phyloP scores from a whole-genome alignment of 169 alveolate genomes.

The Cryptosporidium felis region DNA sequence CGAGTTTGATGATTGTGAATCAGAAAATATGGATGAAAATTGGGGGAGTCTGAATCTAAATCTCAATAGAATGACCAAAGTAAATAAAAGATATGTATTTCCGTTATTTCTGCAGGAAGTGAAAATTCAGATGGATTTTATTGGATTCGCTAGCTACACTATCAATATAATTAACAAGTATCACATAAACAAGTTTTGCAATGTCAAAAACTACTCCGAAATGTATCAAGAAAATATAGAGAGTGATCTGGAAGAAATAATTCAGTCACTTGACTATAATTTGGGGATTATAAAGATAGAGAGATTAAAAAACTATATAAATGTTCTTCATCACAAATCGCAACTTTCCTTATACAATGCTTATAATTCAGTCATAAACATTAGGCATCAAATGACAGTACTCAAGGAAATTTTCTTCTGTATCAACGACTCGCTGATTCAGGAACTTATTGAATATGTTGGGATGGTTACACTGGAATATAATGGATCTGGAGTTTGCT shows the following conservation, averaged over 20 bases:
- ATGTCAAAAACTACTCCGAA: no score
- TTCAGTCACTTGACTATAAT: not conserved
- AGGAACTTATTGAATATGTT: conserved; percentile 39
- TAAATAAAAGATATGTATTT: not conserved
- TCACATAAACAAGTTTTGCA: no score
- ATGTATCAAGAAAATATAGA: not conserved
- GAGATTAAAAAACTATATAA: not conserved
- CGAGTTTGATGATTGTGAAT: not conserved
- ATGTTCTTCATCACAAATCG: not conserved
- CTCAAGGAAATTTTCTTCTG: conserved; percentile 39
- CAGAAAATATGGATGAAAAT: not conserved
- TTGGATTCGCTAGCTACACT: conserved; percentile 3
- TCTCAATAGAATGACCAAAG: not conserved
- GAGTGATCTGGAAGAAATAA: not conserved
- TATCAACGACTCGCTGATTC: conserved; percentile 16
- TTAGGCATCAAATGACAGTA: not conserved
- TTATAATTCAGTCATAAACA: not conserved
- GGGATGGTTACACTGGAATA: not conserved
- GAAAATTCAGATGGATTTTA: conserved; percentile 6
- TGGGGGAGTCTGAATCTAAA: not conserved
- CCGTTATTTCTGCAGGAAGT: not conserved
- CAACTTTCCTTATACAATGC: not conserved
- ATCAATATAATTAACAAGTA: not conserved
- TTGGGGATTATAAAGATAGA: not conserved
- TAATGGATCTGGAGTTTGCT: not conserved